Evolutionary conservation across 192 early-diverging fungal genomes (phyloP).

Genomic region (Diversispora eburnea): DNA sequence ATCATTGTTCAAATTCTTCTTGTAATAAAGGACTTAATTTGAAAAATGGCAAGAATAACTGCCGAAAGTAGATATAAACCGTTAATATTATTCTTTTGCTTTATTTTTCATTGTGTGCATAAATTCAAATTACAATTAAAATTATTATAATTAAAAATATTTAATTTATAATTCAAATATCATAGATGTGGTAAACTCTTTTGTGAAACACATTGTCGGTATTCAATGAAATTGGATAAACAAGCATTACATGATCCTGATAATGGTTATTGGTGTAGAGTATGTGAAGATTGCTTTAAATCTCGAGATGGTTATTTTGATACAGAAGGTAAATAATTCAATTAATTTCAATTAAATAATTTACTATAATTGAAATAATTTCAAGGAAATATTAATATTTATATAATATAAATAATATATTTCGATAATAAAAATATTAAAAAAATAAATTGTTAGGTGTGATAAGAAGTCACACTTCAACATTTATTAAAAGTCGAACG

Average conservation of each 20-base stretch:
- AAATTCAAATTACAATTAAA: conserved; percentile 32
- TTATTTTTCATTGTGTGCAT: background rate
- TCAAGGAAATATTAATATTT: too few relatives aligned
- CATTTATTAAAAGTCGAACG: conserved; percentile 48
- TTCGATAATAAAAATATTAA: background rate
- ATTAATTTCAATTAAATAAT: background rate
- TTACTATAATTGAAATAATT: background rate
- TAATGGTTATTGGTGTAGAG: conserved; percentile 55
- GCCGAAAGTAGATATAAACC: conserved; percentile 46
- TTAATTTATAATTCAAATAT: conserved; percentile 6
- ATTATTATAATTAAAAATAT: conserved; percentile 5
- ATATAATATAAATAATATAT: background rate
- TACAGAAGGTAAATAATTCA: conserved; percentile 35
- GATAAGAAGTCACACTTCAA: conserved; percentile 46
- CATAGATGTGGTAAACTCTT: conserved; percentile 60
- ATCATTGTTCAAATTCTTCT: conserved; percentile 41
- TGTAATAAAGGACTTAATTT: conserved; percentile 49
- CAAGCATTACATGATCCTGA: conserved; percentile 57
- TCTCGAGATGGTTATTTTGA: conserved; percentile 41
- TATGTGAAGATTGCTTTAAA: conserved; percentile 55
- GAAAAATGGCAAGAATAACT: conserved; percentile 52
- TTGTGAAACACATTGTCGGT: conserved; percentile 57
- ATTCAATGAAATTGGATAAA: conserved; percentile 53
- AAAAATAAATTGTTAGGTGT: conserved; percentile 30
- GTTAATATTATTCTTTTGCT: conserved; percentile 23